A percentile compares a stretch with the other conserved stretches of the same genome.
These are phyloP conservation scores for Moricandia arvensis DNA, from an alignment of 345 rosid genomes.

Conservation along the genomic window DNA sequence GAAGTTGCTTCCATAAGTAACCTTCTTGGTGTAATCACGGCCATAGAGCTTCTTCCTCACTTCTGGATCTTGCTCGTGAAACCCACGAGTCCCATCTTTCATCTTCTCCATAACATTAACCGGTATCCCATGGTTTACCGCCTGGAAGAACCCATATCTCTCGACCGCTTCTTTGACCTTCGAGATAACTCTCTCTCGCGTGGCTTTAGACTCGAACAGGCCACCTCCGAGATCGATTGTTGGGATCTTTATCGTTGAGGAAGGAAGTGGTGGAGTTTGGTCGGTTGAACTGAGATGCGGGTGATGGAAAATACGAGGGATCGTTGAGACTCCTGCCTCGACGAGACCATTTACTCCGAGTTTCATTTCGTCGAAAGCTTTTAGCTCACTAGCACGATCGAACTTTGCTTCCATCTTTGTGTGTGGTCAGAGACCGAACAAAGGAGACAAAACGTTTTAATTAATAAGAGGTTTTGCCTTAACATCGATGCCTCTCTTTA, in stretches of 20 bases:
- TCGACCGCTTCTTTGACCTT: constrained; percentile 22
- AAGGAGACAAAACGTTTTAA: background rate
- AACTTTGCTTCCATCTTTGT: background rate
- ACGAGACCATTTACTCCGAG: constrained; percentile 35
- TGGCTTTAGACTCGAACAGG: background rate
- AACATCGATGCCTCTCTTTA: no score
- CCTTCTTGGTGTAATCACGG: constrained; percentile 6
- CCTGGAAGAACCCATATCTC: constrained; percentile 27
- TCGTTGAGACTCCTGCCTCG: constrained; percentile 22
- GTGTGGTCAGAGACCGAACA: background rate
- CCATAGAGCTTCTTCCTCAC: constrained; percentile 20
- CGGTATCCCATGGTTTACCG: constrained; percentile 30
- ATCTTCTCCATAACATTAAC: constrained; percentile 23
- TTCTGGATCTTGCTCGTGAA: constrained; percentile 36
- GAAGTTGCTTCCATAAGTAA: constrained; percentile 21
- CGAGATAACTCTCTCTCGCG: background rate
- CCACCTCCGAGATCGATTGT: constrained; percentile 26
- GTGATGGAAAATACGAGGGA: constrained; percentile 38
- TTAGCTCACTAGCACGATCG: constrained; percentile 17
- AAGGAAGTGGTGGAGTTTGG: background rate
- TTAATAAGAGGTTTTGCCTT: no score
- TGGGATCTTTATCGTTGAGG: constrained; percentile 6
- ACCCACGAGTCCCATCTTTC: constrained; percentile 18
- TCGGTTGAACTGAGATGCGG: background rate
- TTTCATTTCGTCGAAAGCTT: constrained; percentile 38